phyloP scores from a whole-genome alignment of 768 basidiomycete species.

The Lactarius akahatsu region DNA sequence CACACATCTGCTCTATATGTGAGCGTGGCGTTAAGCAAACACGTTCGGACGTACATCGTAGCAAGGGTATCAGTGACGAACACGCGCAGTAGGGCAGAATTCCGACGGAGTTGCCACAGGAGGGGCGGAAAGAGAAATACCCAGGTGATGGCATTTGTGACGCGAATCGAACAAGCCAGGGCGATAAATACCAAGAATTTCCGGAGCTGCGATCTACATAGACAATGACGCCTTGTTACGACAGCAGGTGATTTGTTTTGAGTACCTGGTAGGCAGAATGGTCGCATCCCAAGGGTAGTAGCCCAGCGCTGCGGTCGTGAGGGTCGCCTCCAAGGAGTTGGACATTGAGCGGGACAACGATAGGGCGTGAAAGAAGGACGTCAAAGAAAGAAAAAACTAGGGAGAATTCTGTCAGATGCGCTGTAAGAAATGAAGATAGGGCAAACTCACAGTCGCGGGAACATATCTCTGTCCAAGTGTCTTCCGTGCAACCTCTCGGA shows the following conservation, averaged over 20 bases:
- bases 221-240: constrained; percentile 13
- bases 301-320: constrained; percentile 74
- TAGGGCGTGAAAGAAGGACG: constrained; percentile 85
- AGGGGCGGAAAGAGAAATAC: constrained; percentile 60
- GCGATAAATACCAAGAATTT: constrained; percentile 60
- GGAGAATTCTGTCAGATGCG: not conserved
- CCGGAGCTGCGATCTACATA: constrained; percentile 37
- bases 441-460: constrained; percentile 57
- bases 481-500: constrained; percentile 57
- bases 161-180: constrained; percentile 77
- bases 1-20: constrained; percentile 14
- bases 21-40: constrained; percentile 1
- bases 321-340: constrained; percentile 88
- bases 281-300: constrained; percentile 69
- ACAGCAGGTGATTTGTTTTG: not conserved
- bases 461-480: constrained; percentile 59
- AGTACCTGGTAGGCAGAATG: constrained; percentile 27
- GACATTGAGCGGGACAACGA: constrained; percentile 85
- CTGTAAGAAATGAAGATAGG: not conserved
- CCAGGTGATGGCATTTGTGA: constrained; percentile 90
- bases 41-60: constrained; percentile 44
- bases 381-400: constrained; percentile 76
- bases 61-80: constrained; percentile 42
- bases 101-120: constrained; percentile 51
- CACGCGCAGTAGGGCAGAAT: constrained; percentile 34